Evolutionary conservation across 1,284 basidiomycete species (phyloP).

Genomic region (Leccinum griseonigrum): DNA sequence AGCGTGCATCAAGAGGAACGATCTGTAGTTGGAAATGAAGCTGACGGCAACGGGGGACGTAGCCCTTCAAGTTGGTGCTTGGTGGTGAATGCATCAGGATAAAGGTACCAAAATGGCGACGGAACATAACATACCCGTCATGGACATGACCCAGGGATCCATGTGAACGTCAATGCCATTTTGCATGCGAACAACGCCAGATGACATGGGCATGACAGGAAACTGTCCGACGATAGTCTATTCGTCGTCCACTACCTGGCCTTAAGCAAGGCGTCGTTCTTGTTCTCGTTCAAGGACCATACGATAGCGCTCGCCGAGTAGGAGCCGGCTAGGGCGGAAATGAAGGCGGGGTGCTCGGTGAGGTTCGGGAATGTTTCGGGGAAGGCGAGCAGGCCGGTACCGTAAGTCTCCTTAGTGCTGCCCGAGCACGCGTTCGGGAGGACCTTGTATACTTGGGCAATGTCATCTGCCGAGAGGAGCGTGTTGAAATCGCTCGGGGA

Average conservation of each 20-base stretch:
- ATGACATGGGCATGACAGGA: constrained; percentile 16
- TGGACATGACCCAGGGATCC: constrained; percentile 13
- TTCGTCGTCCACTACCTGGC: constrained; percentile 2
- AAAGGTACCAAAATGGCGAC: background rate
- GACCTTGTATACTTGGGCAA: too few relatives aligned
- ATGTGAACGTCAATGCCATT: constrained; percentile 11
- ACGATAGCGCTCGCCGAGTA: too few relatives aligned
- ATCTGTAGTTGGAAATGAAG: background rate
- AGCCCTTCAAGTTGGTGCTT: constrained; percentile 13
- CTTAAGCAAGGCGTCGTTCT: too few relatives aligned
- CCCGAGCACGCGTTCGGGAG: too few relatives aligned
- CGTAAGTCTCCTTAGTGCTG: too few relatives aligned
- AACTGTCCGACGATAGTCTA: background rate
- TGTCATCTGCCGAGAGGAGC: too few relatives aligned
- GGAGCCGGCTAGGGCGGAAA: too few relatives aligned
- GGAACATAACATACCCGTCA: constrained; percentile 11
- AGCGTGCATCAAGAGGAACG: background rate
- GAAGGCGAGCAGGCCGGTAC: too few relatives aligned
- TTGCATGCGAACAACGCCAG: constrained; percentile 20
- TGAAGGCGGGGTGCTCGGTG: too few relatives aligned
- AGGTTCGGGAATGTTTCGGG: too few relatives aligned
- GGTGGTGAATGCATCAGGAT: background rate
- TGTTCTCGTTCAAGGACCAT: too few relatives aligned
- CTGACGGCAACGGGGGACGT: constrained; percentile 22
- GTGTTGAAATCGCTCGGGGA: too few relatives aligned